Percentiles rank a stretch among this genome's conserved stretches.
These are phyloP conservation scores for Annulohypoxylon moriforme DNA, from an alignment of 495 filamentous ascomycete genomes.

Conservation along the genomic window DNA sequence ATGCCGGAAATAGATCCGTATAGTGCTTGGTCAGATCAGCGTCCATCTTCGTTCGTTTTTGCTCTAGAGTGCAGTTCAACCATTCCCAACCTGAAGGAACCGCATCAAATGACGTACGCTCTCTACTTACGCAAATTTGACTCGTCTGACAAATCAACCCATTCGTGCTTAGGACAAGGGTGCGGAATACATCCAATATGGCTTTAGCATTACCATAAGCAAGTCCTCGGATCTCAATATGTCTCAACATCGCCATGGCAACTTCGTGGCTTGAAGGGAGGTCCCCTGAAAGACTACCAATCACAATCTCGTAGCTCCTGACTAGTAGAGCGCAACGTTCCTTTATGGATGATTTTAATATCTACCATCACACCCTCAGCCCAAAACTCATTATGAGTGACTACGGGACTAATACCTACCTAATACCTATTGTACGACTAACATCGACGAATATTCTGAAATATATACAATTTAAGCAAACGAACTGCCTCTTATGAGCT, in stretches of 20 bases:
- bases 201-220: neutral
- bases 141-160: constrained; percentile 8
- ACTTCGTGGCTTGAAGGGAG: constrained; percentile 3
- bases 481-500: neutral
- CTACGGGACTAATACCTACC: neutral
- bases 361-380: neutral
- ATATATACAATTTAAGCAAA: neutral
- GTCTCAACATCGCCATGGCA: neutral
- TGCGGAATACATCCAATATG: neutral
- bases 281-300: neutral
- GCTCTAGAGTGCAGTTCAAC: constrained; percentile 8
- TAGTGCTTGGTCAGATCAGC: neutral
- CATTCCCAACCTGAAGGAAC: constrained; percentile 1
- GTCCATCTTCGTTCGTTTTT: neutral
- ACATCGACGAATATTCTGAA: neutral
- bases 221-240: neutral
- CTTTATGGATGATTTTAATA: neutral
- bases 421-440: neutral
- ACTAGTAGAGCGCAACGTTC: neutral
- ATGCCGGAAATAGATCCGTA: constrained; percentile 1
- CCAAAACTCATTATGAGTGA: neutral
- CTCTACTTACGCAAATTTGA: neutral
- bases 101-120: neutral
- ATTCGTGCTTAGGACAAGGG: neutral
- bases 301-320: neutral